phyloP scores from a whole-genome alignment of 352 stramenopile species.

The Halophytophthora batemanensis region DNA sequence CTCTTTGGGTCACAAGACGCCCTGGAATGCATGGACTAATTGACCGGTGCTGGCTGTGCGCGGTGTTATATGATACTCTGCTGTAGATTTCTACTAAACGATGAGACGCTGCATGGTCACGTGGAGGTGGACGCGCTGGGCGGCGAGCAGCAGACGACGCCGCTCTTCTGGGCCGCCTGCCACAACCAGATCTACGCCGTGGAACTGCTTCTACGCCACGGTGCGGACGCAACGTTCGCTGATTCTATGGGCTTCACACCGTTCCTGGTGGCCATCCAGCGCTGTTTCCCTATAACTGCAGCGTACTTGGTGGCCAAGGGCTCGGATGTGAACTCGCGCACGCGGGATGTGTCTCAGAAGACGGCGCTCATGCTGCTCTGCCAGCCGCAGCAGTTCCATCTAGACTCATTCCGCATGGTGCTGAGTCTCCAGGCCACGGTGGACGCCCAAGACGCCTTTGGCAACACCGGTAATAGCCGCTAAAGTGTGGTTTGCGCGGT shows the following conservation, averaged over 20 bases:
- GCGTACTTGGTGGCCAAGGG: slow-evolving; percentile 78
- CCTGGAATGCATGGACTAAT: too few relatives aligned
- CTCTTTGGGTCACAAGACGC: too few relatives aligned
- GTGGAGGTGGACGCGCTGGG: slow-evolving; percentile 51
- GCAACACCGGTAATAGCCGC: slow-evolving; percentile 54
- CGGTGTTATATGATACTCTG: slow-evolving; percentile 1
- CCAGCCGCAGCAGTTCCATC: slow-evolving; percentile 66
- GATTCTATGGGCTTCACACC: slow-evolving; percentile 54
- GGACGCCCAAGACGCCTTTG: slow-evolving; percentile 50
- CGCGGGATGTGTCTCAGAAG: slow-evolving; percentile 27
- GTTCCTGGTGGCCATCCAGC: slow-evolving; percentile 69
- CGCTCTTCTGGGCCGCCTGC: slow-evolving; percentile 71
- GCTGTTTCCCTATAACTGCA: slow-evolving; percentile 70
- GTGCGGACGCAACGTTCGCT: slow-evolving; percentile 48
- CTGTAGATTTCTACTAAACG: slow-evolving; percentile 47
- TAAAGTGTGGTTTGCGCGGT: not conserved
- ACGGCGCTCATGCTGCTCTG: slow-evolving; percentile 75
- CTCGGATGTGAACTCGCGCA: slow-evolving; percentile 43
- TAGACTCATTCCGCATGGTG: slow-evolving; percentile 82
- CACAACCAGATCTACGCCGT: slow-evolving; percentile 82
- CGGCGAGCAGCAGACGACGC: slow-evolving; percentile 59
- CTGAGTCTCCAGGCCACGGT: slow-evolving; percentile 60
- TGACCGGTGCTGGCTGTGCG: not conserved
- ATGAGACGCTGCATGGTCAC: slow-evolving; percentile 25
- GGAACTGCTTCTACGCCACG: slow-evolving; percentile 60